Conservation (phyloP, 768 basidiomycete genomes). For the Hericium coralloides region DNA sequence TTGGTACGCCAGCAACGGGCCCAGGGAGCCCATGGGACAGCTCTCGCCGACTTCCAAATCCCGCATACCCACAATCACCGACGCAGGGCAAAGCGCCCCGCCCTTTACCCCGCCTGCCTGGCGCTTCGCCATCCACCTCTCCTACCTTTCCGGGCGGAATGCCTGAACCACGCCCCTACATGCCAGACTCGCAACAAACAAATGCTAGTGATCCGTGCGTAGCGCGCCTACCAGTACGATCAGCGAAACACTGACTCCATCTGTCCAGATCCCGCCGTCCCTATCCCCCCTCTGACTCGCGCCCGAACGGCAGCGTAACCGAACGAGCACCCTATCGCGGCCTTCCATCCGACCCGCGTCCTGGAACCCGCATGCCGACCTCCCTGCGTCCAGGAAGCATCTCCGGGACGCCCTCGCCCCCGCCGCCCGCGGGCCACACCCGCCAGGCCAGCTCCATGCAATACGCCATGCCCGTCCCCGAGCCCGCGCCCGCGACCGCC, state of each 20-base stretch:
- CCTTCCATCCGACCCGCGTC: slow-evolving; percentile 11
- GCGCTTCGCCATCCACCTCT: slow-evolving; percentile 3
- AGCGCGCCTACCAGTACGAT: background rate
- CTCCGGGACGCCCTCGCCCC: background rate
- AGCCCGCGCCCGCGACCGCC: background rate
- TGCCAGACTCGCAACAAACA: slow-evolving; percentile 1
- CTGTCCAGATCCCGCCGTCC: slow-evolving; percentile 1
- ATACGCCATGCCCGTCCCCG: slow-evolving; percentile 10
- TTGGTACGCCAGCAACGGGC: background rate
- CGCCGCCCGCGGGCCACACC: slow-evolving; percentile 7
- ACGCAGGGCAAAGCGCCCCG: slow-evolving; percentile 11
- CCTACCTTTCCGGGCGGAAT: slow-evolving; percentile 8
- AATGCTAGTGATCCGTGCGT: slow-evolving; percentile 8
- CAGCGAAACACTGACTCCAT: background rate
- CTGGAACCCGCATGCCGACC: background rate
- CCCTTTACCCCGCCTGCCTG: slow-evolving; percentile 12
- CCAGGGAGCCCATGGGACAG: slow-evolving; percentile 8
- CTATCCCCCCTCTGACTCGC: slow-evolving; percentile 2
- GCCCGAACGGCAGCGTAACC: slow-evolving; percentile 1
- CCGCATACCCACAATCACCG: slow-evolving; percentile 9
- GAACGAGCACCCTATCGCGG: slow-evolving; percentile 6
- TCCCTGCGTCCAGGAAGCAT: slow-evolving; percentile 8
- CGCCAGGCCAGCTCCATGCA: slow-evolving; percentile 4
- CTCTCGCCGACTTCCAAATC: slow-evolving; percentile 7
- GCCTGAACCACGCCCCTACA: slow-evolving; percentile 11